Conservation (phyloP, 352 stramenopile species). For the Phytopythium cucurbitacearum region DNA sequence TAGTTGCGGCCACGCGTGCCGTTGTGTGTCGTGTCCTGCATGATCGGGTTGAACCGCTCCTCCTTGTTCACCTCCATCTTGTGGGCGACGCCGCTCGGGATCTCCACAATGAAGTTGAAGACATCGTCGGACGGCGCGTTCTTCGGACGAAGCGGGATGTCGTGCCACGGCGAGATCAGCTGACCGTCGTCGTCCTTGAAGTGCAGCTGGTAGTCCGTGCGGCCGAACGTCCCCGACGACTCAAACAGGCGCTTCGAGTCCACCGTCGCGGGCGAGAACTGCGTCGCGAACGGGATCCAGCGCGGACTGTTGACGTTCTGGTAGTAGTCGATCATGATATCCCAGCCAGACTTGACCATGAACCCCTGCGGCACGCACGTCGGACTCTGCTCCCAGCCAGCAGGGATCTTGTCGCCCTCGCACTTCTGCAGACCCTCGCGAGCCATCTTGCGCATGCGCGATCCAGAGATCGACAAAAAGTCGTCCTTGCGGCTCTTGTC, state of each 20-base stretch:
- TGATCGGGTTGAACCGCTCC: constrained; percentile 94
- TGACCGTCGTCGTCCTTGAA: constrained; percentile 68
- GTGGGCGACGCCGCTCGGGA: constrained; percentile 95
- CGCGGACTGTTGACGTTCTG: constrained; percentile 90
- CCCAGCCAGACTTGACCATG: constrained; percentile 98
- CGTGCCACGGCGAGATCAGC: constrained; percentile 96
- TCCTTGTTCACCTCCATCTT: constrained; percentile 99
- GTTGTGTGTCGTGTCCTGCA: constrained; percentile 97
- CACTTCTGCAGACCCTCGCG: constrained; percentile 93
- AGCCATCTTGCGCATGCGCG: constrained; percentile 96
- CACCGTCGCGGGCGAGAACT: constrained; percentile 47
- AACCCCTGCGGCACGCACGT: constrained; percentile 97
- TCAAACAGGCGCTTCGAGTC: constrained; percentile 47
- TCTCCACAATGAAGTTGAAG: constrained; percentile 99
- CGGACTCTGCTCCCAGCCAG: constrained; percentile 68
- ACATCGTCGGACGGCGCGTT: constrained; percentile 37
- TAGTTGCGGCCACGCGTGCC: constrained; percentile 93
- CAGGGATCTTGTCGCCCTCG: constrained; percentile 53
- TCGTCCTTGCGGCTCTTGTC: constrained; percentile 90
- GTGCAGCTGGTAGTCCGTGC: constrained; percentile 69
- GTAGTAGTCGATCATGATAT: constrained; percentile 99
- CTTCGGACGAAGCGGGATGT: constrained; percentile 89
- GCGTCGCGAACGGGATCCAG: constrained; percentile 77
- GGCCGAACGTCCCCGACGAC: constrained; percentile 60
- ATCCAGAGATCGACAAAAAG: constrained; percentile 98